phyloP scores from a whole-genome alignment of 164 flowering plant species.

The Houttuynia cordata region DNA sequence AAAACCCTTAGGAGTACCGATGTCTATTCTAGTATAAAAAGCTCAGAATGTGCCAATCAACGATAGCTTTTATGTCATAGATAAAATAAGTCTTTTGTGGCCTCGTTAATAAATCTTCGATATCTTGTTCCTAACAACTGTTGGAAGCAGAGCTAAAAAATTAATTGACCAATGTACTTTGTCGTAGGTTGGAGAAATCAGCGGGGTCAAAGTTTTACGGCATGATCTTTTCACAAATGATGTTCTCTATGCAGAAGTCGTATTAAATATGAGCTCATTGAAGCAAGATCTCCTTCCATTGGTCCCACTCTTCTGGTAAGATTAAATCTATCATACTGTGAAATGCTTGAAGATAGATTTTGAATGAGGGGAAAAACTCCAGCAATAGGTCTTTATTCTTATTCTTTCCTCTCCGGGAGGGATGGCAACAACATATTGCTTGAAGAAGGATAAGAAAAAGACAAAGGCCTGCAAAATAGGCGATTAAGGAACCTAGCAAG shows the following conservation, averaged over 20 bases:
- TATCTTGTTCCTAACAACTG: not conserved
- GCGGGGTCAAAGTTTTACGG: slow-evolving; percentile 70
- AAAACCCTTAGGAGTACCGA: no score
- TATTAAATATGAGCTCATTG: slow-evolving; percentile 71
- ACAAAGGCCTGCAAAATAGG: no score
- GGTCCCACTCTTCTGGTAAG: slow-evolving; percentile 94
- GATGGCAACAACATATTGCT: no score
- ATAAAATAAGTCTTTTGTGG: no score
- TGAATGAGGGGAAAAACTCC: not conserved
- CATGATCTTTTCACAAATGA: slow-evolving; percentile 97
- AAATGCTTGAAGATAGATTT: not conserved
- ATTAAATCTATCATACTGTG: no score
- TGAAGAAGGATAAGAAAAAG: no score
- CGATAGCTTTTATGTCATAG: no score
- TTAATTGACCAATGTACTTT: slow-evolving; percentile 2
- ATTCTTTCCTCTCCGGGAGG: not conserved
- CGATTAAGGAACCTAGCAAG: no score
- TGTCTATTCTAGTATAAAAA: no score
- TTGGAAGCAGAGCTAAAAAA: not conserved
- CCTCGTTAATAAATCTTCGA: not conserved
- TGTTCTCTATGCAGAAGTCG: slow-evolving; percentile 83
- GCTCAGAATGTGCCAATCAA: no score
- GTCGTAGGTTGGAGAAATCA: slow-evolving; percentile 65
- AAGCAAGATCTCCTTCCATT: slow-evolving; percentile 89
- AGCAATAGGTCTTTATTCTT: not conserved